Percentiles rank a stretch among this genome's conserved stretches.
Evolutionary conservation across 2,329 filamentous ascomycete genomes (phyloP).

Genomic region (Cryphonectria nitschkei): DNA sequence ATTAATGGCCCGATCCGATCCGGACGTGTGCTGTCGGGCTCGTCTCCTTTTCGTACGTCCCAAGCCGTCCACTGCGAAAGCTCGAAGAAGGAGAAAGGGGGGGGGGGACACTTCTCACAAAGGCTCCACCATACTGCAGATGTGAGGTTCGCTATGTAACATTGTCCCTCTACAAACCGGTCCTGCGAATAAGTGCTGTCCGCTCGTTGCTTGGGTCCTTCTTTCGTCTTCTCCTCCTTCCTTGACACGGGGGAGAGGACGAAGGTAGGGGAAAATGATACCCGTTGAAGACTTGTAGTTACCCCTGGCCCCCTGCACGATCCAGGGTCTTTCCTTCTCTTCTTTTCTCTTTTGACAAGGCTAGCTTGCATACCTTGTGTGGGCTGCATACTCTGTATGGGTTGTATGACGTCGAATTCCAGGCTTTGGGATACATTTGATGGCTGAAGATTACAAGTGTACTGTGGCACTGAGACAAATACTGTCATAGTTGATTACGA

Average conservation of each 20-base stretch:
- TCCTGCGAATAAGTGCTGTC: not conserved
- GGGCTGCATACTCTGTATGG: not conserved
- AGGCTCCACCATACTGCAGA: not conserved
- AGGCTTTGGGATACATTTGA: not conserved
- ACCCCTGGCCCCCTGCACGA: not conserved
- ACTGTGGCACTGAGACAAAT: not conserved
- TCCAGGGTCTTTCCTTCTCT: not conserved
- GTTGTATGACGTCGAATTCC: not conserved
- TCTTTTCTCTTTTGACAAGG: not conserved
- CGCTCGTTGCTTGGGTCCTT: not conserved
- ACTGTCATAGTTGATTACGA: not conserved
- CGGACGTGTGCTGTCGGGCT: not conserved
- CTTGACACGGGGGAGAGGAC: not conserved
- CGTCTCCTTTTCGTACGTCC: not conserved
- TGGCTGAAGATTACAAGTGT: not conserved
- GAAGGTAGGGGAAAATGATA: too few species aligned
- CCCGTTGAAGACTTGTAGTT: too few species aligned
- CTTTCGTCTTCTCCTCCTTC: not conserved
- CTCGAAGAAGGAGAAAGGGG: not conserved
- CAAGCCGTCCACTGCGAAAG: not conserved
- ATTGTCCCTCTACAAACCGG: not conserved
- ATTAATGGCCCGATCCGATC: slow-evolving; percentile 2
- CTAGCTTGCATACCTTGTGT: not conserved
- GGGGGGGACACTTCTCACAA: not conserved
- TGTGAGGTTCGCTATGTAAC: not conserved